phyloP scores from a whole-genome alignment of 768 basidiomycete species.

The Pulveroboletus sp. region DNA sequence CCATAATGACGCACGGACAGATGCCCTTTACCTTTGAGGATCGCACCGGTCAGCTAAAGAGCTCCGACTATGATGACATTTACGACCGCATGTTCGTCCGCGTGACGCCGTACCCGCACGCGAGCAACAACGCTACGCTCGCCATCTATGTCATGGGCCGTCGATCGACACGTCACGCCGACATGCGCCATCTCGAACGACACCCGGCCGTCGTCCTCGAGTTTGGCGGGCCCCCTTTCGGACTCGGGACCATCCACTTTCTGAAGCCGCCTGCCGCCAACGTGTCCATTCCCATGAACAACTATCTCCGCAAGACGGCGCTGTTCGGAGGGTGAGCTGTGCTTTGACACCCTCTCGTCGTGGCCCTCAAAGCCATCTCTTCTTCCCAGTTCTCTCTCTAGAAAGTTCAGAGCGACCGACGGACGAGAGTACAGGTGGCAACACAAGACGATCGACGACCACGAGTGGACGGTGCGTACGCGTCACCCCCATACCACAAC shows the following conservation, averaged over 20 bases:
- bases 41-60: constrained; percentile 50
- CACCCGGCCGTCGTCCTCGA: constrained; percentile 56
- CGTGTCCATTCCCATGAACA: constrained; percentile 52
- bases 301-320: constrained; percentile 58
- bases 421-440: constrained; percentile 71
- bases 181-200: constrained; percentile 47
- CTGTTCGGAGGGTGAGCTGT: constrained; percentile 62
- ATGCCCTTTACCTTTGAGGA: constrained; percentile 64
- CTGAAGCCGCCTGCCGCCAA: constrained; percentile 35
- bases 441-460: constrained; percentile 46
- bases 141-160: constrained; percentile 64
- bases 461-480: constrained; percentile 71
- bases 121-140: constrained; percentile 32
- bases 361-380: too few species aligned
- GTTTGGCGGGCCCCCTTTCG: constrained; percentile 47
- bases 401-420: constrained; percentile 66
- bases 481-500: background rate
- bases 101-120: constrained; percentile 46
- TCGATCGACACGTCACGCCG: constrained; percentile 57
- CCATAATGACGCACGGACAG: constrained; percentile 20
- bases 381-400: constrained; percentile 50
- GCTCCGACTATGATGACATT: constrained; percentile 70
- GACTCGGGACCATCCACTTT: constrained; percentile 59
- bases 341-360: background rate
- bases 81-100: constrained; percentile 73